These are phyloP conservation scores for Suillus lakei DNA, from an alignment of 768 basidiomycete genomes.

Conservation along the genomic window DNA sequence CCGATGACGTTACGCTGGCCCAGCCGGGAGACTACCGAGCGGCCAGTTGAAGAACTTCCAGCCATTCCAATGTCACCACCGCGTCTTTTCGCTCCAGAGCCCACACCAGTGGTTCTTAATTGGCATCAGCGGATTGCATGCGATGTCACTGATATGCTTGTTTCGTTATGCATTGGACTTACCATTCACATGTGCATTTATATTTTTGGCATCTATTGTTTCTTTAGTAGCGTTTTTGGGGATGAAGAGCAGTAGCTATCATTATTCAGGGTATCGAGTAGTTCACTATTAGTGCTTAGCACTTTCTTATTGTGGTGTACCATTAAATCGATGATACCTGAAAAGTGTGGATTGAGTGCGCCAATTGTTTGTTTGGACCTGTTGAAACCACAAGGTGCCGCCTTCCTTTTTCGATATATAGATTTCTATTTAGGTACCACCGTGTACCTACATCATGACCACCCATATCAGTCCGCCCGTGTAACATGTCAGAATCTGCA, in stretches of 20 bases:
- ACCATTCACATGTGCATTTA: slow-evolving; percentile 32
- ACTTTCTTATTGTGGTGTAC: not conserved
- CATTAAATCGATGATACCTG: not conserved
- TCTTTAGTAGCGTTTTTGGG: slow-evolving; percentile 15
- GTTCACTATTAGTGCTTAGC: not conserved
- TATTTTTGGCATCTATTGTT: slow-evolving; percentile 33
- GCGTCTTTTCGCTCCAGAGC: slow-evolving; percentile 1
- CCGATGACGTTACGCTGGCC: slow-evolving; percentile 25
- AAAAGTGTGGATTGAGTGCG: not conserved
- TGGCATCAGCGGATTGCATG: slow-evolving; percentile 26
- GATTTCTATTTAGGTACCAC: too few relatives aligned
- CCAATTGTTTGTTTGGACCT: not conserved
- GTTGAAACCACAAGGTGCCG: not conserved
- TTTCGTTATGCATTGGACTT: slow-evolving; percentile 28
- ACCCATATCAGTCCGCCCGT: not conserved
- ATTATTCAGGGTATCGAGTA: not conserved
- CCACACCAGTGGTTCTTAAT: slow-evolving; percentile 17
- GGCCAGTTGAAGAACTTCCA: not conserved
- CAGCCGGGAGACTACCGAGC: slow-evolving; percentile 11
- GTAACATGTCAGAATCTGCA: not conserved
- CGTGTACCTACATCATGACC: not conserved
- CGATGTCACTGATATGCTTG: slow-evolving; percentile 33
- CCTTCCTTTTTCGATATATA: slow-evolving; percentile 6
- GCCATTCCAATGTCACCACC: not conserved
- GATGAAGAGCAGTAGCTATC: not conserved